These are phyloP conservation scores for Aspergillus proliferans DNA, from an alignment of 2,329 filamentous ascomycete genomes.

Conservation along the genomic window DNA sequence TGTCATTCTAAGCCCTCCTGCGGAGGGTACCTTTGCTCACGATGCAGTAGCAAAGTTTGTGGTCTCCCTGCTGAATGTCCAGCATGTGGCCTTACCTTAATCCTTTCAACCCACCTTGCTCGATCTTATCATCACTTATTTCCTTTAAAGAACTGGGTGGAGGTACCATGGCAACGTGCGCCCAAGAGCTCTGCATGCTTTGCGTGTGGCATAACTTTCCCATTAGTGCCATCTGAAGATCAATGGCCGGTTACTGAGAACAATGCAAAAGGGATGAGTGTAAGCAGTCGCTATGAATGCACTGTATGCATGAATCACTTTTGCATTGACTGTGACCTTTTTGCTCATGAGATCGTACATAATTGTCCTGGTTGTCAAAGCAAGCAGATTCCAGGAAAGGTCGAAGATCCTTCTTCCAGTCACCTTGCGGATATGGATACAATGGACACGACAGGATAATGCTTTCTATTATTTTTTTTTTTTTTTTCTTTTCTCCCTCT, in stretches of 20 bases:
- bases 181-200: slow-evolving; percentile 61
- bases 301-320: slow-evolving; percentile 83
- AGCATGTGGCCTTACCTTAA: slow-evolving; percentile 82
- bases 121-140: slow-evolving; percentile 93
- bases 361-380: slow-evolving; percentile 88
- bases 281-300: slow-evolving; percentile 84
- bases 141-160: slow-evolving; percentile 81
- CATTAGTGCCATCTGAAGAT: slow-evolving; percentile 40
- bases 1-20: slow-evolving; percentile 78
- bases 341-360: slow-evolving; percentile 87
- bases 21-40: slow-evolving; percentile 85
- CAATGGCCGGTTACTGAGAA: slow-evolving; percentile 29
- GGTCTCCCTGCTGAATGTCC: slow-evolving; percentile 85
- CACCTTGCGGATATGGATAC: slow-evolving; percentile 24
- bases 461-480: not conserved
- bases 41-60: slow-evolving; percentile 85
- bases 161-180: slow-evolving; percentile 77
- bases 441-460: slow-evolving; percentile 26
- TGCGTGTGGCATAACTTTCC: slow-evolving; percentile 70
- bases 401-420: not conserved
- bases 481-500: too few species aligned
- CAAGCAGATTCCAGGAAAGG: slow-evolving; percentile 12
- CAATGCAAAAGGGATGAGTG: slow-evolving; percentile 62
- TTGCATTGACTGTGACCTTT: slow-evolving; percentile 96
- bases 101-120: slow-evolving; percentile 86